Conservation (phyloP, 495 filamentous ascomycete species). For the Talaromyces liani region DNA sequence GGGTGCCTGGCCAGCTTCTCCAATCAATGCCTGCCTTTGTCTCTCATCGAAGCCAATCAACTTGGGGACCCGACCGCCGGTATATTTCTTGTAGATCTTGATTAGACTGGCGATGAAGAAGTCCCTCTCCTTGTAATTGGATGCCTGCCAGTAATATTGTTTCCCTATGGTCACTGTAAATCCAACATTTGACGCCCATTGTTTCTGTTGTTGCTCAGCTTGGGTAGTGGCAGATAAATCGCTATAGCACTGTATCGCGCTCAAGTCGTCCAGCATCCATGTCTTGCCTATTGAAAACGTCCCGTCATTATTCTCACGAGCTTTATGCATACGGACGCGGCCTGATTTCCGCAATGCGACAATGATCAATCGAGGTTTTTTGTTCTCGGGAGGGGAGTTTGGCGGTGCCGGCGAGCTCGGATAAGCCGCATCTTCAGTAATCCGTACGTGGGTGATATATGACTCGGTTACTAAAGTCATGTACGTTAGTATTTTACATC, state of each 20-base stretch:
- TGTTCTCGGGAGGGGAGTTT: slow-evolving; percentile 56
- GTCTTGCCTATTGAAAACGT: slow-evolving; percentile 97
- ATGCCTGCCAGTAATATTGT: slow-evolving; percentile 94
- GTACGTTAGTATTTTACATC: slow-evolving; percentile 6
- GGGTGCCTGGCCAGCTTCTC: slow-evolving; percentile 27
- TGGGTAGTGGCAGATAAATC: slow-evolving; percentile 41
- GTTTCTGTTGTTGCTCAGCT: slow-evolving; percentile 57
- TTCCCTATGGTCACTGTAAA: slow-evolving; percentile 89
- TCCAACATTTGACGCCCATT: slow-evolving; percentile 72
- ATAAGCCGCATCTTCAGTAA: slow-evolving; percentile 74
- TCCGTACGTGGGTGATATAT: slow-evolving; percentile 93
- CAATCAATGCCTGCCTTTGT: slow-evolving; percentile 66
- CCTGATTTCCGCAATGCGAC: slow-evolving; percentile 88
- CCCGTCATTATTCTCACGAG: slow-evolving; percentile 86
- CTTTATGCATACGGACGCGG: slow-evolving; percentile 91
- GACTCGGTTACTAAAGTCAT: slow-evolving; percentile 66
- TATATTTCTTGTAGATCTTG: slow-evolving; percentile 95
- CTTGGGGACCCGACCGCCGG: slow-evolving; percentile 72
- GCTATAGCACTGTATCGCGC: slow-evolving; percentile 63
- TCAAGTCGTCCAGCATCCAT: slow-evolving; percentile 87
- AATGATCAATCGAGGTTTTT: slow-evolving; percentile 86
- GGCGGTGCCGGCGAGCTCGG: slow-evolving; percentile 84
- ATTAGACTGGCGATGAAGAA: slow-evolving; percentile 93
- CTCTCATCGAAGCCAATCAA: slow-evolving; percentile 74
- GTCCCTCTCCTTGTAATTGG: slow-evolving; percentile 88